phyloP scores from a whole-genome alignment of 495 filamentous ascomycete species.

The Hypoxylon fragiforme region DNA sequence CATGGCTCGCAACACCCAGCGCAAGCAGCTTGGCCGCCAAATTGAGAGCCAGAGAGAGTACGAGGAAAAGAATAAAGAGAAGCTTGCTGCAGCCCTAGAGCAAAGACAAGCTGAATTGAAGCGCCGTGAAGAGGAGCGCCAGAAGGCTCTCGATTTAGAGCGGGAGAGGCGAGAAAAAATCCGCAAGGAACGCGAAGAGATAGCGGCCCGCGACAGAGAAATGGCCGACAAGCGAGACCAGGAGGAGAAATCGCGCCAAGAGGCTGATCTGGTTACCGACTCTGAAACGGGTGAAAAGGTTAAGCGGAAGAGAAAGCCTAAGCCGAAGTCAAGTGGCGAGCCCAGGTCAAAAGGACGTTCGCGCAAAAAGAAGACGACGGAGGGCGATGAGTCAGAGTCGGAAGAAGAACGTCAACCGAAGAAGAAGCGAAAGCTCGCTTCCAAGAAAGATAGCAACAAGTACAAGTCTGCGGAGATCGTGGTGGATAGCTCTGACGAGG shows the following conservation, averaged over 20 bases:
- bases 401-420: conserved; percentile 52
- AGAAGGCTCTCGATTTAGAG: conserved; percentile 65
- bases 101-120: conserved; percentile 75
- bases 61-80: conserved; percentile 87
- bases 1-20: conserved; percentile 94
- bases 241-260: conserved; percentile 68
- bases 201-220: conserved; percentile 73
- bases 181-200: conserved; percentile 76
- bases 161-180: conserved; percentile 75
- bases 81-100: conserved; percentile 74
- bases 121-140: conserved; percentile 71
- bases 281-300: conserved; percentile 75
- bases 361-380: conserved; percentile 70
- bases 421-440: conserved; percentile 65
- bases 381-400: conserved; percentile 56
- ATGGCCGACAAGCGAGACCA: conserved; percentile 69
- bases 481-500: conserved; percentile 64
- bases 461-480: conserved; percentile 83
- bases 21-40: conserved; percentile 83
- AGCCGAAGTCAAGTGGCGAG: conserved; percentile 49
- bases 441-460: conserved; percentile 59
- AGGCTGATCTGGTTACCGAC: conserved; percentile 74
- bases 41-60: conserved; percentile 85
- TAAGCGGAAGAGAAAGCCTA: conserved; percentile 67
- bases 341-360: conserved; percentile 46